These are phyloP conservation scores for Phoenix roebelenii DNA, from an alignment of 176 grass and related monocot species.

Conservation along the genomic window DNA sequence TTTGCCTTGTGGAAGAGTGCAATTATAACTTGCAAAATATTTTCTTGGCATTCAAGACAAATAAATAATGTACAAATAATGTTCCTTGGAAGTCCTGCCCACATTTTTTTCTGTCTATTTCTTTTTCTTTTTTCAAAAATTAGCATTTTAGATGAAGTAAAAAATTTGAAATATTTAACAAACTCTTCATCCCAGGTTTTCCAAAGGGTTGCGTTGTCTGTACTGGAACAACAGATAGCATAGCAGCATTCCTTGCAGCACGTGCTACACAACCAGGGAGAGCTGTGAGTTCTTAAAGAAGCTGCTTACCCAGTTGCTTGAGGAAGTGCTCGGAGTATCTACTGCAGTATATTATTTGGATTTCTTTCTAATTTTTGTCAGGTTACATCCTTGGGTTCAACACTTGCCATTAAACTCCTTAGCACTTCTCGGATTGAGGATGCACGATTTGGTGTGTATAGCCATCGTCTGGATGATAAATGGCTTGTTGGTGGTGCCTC, in stretches of 20 bases:
- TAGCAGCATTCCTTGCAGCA: conserved; percentile 68
- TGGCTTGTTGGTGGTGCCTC: conserved; percentile 83
- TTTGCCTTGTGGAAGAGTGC: no score
- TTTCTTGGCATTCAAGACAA: no score
- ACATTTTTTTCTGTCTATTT: no score
- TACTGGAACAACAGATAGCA: conserved; percentile 73
- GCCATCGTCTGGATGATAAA: conserved; percentile 57
- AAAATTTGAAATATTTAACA: no score
- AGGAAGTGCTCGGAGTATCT: no score
- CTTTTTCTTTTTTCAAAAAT: no score
- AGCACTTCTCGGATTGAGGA: conserved; percentile 51
- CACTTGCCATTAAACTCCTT: conserved; percentile 72
- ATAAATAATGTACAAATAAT: no score
- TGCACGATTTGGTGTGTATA: conserved; percentile 68
- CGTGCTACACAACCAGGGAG: conserved; percentile 37
- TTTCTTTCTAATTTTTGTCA: conserved; percentile 16
- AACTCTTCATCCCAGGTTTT: conserved; percentile 24
- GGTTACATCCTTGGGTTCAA: conserved; percentile 73
- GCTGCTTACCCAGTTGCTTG: no score
- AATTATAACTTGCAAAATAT: no score
- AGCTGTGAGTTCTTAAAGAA: conserved; percentile 35
- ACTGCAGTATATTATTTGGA: not conserved
- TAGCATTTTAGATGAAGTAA: no score
- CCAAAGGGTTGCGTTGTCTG: conserved; percentile 42
- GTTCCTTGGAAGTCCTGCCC: no score